Base-by-base conservation (phyloP, 495 filamentous ascomycete genomes). In the Penicillium paradoxum region DNA sequence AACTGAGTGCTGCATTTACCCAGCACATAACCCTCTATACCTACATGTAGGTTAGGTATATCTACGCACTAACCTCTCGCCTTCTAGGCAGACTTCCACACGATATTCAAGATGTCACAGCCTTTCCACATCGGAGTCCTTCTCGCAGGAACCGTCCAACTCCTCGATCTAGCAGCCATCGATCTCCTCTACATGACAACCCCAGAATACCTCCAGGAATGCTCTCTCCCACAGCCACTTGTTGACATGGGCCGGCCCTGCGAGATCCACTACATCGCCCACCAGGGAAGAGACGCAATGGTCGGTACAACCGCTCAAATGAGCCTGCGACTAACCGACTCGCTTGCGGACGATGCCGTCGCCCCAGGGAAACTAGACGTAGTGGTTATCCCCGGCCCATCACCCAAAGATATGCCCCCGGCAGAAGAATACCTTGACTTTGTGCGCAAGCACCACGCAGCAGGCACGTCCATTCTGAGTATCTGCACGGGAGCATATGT, bases 401-500 rank as follows among this genome's bases (percentile, higher is more conserved):
- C 81, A 44, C 78, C 79, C 0, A 54, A 54, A 17, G 42, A 34
- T 3, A 58, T 55, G 24, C 69, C 67, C 9, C 64, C 67, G 4
- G 45, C 47, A 4, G 46, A 64, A 15, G 63, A 66, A 18, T 72
- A 70, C 7, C 42, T 73, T 5, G 68, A 64, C 2, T 86, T 81
- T 63, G 47, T 84, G 10, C 61, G 66, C 0, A 59, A 50, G 4
- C 78, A 82, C 55, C 62, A 64, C 7, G 56, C 56, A 5, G 45
- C 57, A 14, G 56, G 57, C 4, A 70, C 71, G 0, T 76, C 79
- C 17, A 74, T 84, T 34, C 55, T 84, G 53, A 72, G 72, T 53
- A 65, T 85, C 14, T 84, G 82, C 66, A 78, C 78, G 1, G 81
- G 77, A 6, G 71, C 77, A 9, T 66, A 74, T 25, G 17, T 79